A percentile compares a stretch with the other conserved stretches of the same genome.
phyloP scores from a whole-genome alignment of 768 basidiomycete genomes.

The Lepiota brunneoincarnata region DNA sequence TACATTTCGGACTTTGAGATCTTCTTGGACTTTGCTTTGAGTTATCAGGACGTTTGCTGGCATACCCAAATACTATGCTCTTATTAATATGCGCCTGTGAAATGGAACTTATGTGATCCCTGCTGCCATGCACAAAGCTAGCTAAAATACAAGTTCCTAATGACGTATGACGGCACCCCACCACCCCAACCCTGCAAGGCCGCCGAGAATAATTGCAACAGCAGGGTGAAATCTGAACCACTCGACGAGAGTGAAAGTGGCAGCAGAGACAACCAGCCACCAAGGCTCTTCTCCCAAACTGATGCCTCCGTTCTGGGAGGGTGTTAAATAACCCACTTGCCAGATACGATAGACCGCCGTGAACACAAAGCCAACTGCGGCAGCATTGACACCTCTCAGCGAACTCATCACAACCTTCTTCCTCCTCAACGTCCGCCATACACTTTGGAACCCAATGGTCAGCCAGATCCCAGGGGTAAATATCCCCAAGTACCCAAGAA shows the following conservation, averaged over 20 bases:
- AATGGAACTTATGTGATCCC: neutral
- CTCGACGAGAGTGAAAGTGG: conserved; percentile 37
- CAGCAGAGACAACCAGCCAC: conserved; percentile 43
- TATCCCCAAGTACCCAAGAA: conserved; percentile 48
- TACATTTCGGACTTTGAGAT: neutral
- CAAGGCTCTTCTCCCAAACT: conserved; percentile 39
- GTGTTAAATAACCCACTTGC: conserved; percentile 35
- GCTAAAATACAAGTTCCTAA: neutral
- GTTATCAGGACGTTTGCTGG: neutral
- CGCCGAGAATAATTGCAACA: conserved; percentile 37
- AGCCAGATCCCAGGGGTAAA: conserved; percentile 46
- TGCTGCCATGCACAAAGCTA: too few species aligned
- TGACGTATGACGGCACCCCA: conserved; percentile 30
- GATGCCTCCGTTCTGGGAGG: conserved; percentile 21
- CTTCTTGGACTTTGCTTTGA: conserved; percentile 4
- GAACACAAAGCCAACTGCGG: conserved; percentile 40
- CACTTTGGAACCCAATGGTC: conserved; percentile 32
- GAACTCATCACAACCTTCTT: conserved; percentile 26
- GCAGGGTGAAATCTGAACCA: conserved; percentile 39
- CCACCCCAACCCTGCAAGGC: conserved; percentile 40
- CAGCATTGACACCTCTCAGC: conserved; percentile 37
- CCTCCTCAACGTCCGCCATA: conserved; percentile 31
- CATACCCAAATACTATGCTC: neutral
- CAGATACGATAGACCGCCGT: conserved; percentile 39
- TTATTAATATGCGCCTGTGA: neutral